phyloP scores from a whole-genome alignment of 306 rosid species.

The Vicia sativa region DNA sequence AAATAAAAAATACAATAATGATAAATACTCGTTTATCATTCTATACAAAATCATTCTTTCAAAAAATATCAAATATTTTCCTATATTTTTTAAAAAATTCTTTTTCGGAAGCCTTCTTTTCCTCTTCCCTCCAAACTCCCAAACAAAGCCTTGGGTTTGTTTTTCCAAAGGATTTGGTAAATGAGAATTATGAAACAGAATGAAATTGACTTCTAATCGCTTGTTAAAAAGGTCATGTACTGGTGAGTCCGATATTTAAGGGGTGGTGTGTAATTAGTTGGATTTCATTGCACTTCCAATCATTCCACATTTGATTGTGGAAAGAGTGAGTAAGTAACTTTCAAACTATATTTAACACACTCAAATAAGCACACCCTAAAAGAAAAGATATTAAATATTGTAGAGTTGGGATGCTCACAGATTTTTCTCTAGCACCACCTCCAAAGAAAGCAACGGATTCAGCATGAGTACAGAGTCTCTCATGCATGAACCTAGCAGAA shows the following conservation, averaged over 20 bases:
- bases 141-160: constrained; percentile 1
- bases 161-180: constrained; percentile 4
- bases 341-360: constrained; percentile 30
- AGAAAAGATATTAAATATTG: constrained; percentile 18
- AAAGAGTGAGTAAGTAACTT: constrained; percentile 14
- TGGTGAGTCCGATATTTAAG: constrained; percentile 14
- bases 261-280: constrained; percentile 6
- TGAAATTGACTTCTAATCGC: constrained; percentile 14
- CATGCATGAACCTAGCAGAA: constrained; percentile 94
- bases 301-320: constrained; percentile 9
- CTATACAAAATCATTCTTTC: no score
- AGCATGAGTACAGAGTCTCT: constrained; percentile 94
- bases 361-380: constrained; percentile 27
- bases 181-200: constrained; percentile 22
- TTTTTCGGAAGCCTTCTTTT: no score
- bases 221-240: constrained; percentile 6
- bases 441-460: constrained; percentile 99
- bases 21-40: no score
- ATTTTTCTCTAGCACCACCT: constrained; percentile 97
- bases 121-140: no score
- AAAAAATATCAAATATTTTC: no score
- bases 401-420: constrained; percentile 61
- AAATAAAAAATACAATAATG: no score
- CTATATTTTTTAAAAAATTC: no score
- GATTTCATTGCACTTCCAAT: constrained; percentile 2